A percentile compares a stretch with the other conserved stretches of the same genome.
Evolutionary conservation across 192 early-diverging fungal genomes (phyloP).

Genomic region (Funneliformis mosseae): DNA sequence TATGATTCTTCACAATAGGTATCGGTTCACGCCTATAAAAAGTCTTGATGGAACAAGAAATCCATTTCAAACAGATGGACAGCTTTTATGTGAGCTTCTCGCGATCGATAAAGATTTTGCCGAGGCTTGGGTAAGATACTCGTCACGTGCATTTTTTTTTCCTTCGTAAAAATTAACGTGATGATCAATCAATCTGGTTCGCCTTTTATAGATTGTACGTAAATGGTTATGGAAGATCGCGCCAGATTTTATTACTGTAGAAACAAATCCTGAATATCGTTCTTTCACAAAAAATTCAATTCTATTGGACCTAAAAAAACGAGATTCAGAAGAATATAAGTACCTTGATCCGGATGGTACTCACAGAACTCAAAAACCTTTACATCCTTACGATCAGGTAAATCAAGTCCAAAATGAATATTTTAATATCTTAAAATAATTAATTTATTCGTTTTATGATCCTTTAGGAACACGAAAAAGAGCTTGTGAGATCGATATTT

Average conservation of each 20-base stretch:
- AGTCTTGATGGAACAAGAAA: background rate
- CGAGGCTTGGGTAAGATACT: conserved; percentile 19
- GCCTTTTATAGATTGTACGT: conserved; percentile 14
- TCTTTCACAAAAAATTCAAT: background rate
- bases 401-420: background rate
- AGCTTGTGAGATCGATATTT: conserved; percentile 68
- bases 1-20: background rate
- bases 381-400: background rate
- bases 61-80: background rate
- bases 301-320: background rate
- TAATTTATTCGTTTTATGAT: background rate
- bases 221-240: conserved; percentile 23
- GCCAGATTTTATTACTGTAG: background rate
- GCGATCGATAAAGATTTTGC: background rate
- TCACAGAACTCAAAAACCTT: background rate
- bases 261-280: conserved; percentile 6
- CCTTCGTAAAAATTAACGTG: background rate
- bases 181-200: background rate
- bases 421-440: background rate
- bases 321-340: background rate
- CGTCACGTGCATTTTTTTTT: background rate
- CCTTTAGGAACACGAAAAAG: conserved; percentile 43
- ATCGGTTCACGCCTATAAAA: background rate
- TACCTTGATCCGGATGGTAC: conserved; percentile 21
- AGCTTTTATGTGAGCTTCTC: background rate